A percentile compares a stretch with the other conserved stretches of the same genome.
These are phyloP conservation scores for Oxytropis ochrocephala DNA, from an alignment of 306 rosid species.

Conservation along the genomic window DNA sequence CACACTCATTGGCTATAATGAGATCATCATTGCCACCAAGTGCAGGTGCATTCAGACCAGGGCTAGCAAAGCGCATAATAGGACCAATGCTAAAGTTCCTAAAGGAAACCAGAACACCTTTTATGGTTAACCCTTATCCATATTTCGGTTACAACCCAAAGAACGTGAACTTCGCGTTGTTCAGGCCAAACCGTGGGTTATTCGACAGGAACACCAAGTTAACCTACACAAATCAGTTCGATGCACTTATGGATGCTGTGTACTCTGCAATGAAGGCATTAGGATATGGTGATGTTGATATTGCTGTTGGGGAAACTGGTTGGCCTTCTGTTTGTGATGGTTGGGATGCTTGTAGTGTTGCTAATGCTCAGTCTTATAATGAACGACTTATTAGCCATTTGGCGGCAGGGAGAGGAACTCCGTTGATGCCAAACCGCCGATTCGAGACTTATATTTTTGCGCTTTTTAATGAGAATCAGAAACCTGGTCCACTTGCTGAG, in stretches of 20 bases:
- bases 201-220: conserved; percentile 43
- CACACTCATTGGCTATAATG: conserved; percentile 70
- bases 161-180: conserved; percentile 44
- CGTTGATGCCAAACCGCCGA: conserved; percentile 75
- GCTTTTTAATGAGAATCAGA: conserved; percentile 73
- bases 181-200: conserved; percentile 52
- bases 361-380: conserved; percentile 50
- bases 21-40: conserved; percentile 60
- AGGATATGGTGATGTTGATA: conserved; percentile 51
- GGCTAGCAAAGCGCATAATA: conserved; percentile 34
- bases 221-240: conserved; percentile 70
- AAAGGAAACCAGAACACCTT: conserved; percentile 49
- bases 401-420: conserved; percentile 57
- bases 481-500: conserved; percentile 87
- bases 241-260: conserved; percentile 61
- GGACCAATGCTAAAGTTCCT: conserved; percentile 55
- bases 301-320: conserved; percentile 73
- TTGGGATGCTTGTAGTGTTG: conserved; percentile 51
- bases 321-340: conserved; percentile 90
- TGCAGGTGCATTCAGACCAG: conserved; percentile 55
- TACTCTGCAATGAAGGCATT: conserved; percentile 55
- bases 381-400: conserved; percentile 47
- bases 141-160: conserved; percentile 68
- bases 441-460: conserved; percentile 69
- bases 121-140: conserved; percentile 91